Conservation (phyloP, 2,329 filamentous ascomycete genomes). For the Didymella lethalis region DNA sequence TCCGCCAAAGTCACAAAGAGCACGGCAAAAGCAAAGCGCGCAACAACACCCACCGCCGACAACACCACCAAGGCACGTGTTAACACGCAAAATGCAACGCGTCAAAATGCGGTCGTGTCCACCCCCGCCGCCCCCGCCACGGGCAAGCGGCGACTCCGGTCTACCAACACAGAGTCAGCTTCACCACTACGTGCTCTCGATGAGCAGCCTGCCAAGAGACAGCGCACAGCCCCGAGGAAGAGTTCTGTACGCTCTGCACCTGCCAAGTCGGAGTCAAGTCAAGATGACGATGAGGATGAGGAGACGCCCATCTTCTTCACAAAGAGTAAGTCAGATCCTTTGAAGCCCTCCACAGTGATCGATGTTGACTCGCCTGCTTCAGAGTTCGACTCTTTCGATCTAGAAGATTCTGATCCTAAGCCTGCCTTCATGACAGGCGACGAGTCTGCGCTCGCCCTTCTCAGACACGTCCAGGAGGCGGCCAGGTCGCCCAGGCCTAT, state of each 20-base stretch:
- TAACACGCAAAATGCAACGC: constrained; percentile 10
- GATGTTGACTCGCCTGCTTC: constrained; percentile 22
- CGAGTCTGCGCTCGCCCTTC: constrained; percentile 33
- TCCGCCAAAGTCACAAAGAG: background rate
- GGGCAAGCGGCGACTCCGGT: constrained; percentile 28
- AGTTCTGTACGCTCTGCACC: constrained; percentile 8
- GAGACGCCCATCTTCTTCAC: constrained; percentile 33
- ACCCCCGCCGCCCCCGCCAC: constrained; percentile 23
- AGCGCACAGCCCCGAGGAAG: constrained; percentile 15
- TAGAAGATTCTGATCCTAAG: constrained; percentile 17
- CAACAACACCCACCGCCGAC: constrained; percentile 9
- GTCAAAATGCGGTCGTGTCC: constrained; percentile 4
- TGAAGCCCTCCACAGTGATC: constrained; percentile 5
- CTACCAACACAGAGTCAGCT: constrained; percentile 21
- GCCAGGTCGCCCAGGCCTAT: constrained; percentile 11
- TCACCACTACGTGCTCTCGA: constrained; percentile 30
- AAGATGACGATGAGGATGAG: constrained; percentile 27
- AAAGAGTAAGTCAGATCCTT: constrained; percentile 25
- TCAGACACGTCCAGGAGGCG: constrained; percentile 32
- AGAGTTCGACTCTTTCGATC: constrained; percentile 33
- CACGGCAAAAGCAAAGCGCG: constrained; percentile 2
- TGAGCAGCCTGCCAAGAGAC: constrained; percentile 25
- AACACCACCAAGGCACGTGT: background rate
- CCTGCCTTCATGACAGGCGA: constrained; percentile 26
- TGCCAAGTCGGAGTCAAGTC: constrained; percentile 12